These are phyloP conservation scores for Hypericum androsaemum DNA, from an alignment of 345 rosid species.

Conservation along the genomic window DNA sequence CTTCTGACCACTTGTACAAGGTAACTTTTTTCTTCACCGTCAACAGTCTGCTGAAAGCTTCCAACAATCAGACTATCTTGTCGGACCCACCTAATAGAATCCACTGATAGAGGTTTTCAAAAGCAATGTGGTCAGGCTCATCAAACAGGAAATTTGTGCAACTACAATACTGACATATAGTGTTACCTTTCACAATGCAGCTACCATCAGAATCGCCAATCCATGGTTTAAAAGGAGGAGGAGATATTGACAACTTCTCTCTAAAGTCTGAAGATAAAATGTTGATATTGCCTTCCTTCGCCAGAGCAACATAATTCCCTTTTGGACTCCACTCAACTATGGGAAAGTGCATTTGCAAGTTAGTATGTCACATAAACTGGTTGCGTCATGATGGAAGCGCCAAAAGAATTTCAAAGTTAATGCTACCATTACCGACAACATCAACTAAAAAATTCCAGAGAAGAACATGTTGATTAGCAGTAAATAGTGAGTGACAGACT, in stretches of 20 bases:
- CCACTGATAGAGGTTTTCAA: constrained; percentile 53
- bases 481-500: no score
- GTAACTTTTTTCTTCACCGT: constrained; percentile 67
- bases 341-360: constrained; percentile 9
- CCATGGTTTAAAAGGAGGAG: constrained; percentile 57
- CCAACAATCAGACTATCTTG: constrained; percentile 66
- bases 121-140: no score
- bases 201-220: constrained; percentile 33
- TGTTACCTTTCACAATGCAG: constrained; percentile 51
- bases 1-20: constrained; percentile 65
- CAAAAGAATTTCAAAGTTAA: no score
- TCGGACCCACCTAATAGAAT: constrained; percentile 80
- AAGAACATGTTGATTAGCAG: no score
- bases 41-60: constrained; percentile 50
- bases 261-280: constrained; percentile 61
- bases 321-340: constrained; percentile 67
- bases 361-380: constrained; percentile 1
- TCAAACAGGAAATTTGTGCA: no score
- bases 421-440: no score
- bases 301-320: constrained; percentile 65
- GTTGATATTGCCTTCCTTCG: constrained; percentile 37
- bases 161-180: not conserved
- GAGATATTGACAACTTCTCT: constrained; percentile 39
- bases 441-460: no score
- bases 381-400: no score